Evolutionary conservation across 768 basidiomycete genomes (phyloP).

Genomic region (Trametes coccinea): DNA sequence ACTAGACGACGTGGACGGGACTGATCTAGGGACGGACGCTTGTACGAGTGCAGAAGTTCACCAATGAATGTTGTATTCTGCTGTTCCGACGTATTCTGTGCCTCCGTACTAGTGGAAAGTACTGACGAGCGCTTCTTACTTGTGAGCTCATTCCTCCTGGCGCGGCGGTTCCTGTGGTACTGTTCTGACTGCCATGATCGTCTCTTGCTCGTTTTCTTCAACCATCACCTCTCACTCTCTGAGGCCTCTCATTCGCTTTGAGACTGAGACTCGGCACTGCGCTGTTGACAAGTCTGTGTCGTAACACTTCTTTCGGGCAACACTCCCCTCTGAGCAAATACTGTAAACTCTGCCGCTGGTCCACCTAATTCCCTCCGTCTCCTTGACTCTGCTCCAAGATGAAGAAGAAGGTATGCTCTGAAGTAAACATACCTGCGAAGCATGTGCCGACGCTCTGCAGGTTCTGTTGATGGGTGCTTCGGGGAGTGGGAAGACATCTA

Average conservation of each 20-base stretch:
- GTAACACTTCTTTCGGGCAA: too few species aligned
- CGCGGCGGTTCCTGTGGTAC: not conserved
- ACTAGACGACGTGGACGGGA: conserved; percentile 7
- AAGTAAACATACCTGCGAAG: not conserved
- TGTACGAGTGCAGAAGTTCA: conserved; percentile 18
- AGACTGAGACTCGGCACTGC: not conserved
- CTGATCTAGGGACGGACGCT: conserved; percentile 9
- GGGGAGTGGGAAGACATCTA: conserved; percentile 93
- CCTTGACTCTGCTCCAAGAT: conserved; percentile 24
- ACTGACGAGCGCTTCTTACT: too few species aligned
- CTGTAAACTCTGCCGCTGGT: not conserved
- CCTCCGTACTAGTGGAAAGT: not conserved
- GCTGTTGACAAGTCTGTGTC: not conserved
- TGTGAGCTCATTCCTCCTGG: too few species aligned
- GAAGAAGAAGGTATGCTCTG: conserved; percentile 61
- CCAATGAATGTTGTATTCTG: conserved; percentile 3
- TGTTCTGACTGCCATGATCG: conserved; percentile 19
- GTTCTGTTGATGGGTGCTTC: conserved; percentile 98
- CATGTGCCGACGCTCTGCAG: conserved; percentile 41
- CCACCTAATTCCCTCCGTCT: not conserved
- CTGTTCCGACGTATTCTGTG: not conserved
- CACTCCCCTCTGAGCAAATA: too few species aligned
- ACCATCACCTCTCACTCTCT: not conserved
- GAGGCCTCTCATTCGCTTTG: not conserved
- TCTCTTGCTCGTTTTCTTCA: conserved; percentile 1